These are phyloP conservation scores for Pezicula neosporulosa DNA, from an alignment of 2,329 filamentous ascomycete species.

Conservation along the genomic window DNA sequence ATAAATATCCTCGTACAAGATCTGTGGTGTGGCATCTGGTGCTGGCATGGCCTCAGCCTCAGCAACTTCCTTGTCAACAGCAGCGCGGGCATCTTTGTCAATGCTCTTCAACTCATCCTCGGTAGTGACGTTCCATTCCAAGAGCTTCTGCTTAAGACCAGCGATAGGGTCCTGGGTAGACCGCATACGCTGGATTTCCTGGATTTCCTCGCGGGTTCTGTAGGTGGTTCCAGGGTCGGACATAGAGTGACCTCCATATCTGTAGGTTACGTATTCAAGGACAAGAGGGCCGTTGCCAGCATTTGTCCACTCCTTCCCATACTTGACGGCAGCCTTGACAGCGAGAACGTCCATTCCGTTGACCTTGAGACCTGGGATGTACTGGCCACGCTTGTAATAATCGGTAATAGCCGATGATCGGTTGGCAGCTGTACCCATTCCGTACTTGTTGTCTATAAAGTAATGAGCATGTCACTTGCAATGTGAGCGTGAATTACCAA, in stretches of 20 bases:
- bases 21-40: conserved; percentile 76
- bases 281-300: conserved; percentile 89
- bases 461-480: conserved; percentile 22
- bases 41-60: conserved; percentile 82
- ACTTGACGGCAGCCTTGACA: conserved; percentile 92
- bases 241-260: conserved; percentile 99
- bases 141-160: conserved; percentile 94
- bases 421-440: conserved; percentile 96
- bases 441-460: conserved; percentile 93
- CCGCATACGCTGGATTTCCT: conserved; percentile 99
- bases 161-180: conserved; percentile 98
- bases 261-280: conserved; percentile 98
- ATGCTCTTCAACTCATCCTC: conserved; percentile 96
- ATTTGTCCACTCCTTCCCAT: conserved; percentile 84
- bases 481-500: background rate
- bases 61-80: conserved; percentile 87
- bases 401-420: conserved; percentile 95
- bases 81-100: conserved; percentile 86
- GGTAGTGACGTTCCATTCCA: conserved; percentile 87
- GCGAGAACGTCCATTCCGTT: conserved; percentile 99
- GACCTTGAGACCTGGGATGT: conserved; percentile 98
- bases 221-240: conserved; percentile 99
- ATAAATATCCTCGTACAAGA: conserved; percentile 96
- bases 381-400: conserved; percentile 99
- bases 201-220: conserved; percentile 98